Evolutionary conservation across 192 early-diverging fungal genomes (phyloP).

Genomic region (Entomortierella beljakovae): DNA sequence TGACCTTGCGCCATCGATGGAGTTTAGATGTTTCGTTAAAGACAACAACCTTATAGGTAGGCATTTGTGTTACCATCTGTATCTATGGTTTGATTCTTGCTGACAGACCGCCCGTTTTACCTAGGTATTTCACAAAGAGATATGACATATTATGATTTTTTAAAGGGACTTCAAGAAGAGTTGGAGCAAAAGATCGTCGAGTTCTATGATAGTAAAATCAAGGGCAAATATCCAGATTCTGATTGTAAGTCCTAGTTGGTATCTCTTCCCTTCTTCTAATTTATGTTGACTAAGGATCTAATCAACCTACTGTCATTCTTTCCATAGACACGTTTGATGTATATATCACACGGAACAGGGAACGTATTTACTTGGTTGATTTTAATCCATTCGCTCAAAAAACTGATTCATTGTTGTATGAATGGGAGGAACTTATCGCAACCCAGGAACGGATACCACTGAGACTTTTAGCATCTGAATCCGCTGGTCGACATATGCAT

Average conservation of each 20-base stretch:
- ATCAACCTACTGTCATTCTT: conserved; percentile 5
- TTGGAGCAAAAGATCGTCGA: conserved; percentile 66
- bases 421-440: conserved; percentile 80
- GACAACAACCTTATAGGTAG: conserved; percentile 75
- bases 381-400: conserved; percentile 88
- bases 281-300: not conserved
- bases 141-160: conserved; percentile 84
- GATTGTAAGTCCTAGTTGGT: conserved; percentile 66
- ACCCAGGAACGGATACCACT: conserved; percentile 51
- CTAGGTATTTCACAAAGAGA: conserved; percentile 90
- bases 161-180: conserved; percentile 69
- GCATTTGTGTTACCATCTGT: not conserved
- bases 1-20: conserved; percentile 89
- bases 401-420: conserved; percentile 87
- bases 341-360: conserved; percentile 74
- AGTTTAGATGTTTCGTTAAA: conserved; percentile 96
- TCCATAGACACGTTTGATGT: conserved; percentile 90
- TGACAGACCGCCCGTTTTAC: too few species aligned
- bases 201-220: conserved; percentile 77
- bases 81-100: not conserved
- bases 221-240: conserved; percentile 69
- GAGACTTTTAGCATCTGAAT: conserved; percentile 55
- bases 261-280: not conserved
- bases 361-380: conserved; percentile 84
- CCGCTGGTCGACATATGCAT: conserved; percentile 51